These are phyloP conservation scores for Fonsecaea multimorphosa DNA, from an alignment of 2,329 filamentous ascomycete species.

Conservation along the genomic window DNA sequence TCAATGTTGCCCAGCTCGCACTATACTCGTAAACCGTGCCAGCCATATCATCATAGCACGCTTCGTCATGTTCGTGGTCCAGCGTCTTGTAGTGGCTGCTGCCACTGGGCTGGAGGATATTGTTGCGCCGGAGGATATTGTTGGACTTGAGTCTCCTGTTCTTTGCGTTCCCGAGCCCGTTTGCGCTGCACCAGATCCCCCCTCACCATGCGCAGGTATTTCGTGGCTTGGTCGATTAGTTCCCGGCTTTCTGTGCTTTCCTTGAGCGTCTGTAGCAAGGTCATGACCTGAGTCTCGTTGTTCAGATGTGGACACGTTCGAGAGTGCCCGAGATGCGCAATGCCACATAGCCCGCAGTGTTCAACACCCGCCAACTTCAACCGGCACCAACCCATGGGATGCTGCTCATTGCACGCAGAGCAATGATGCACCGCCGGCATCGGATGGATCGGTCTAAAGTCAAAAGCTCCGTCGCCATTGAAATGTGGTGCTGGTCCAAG, in stretches of 20 bases:
- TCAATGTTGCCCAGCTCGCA: not conserved
- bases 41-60: not conserved
- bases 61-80: not conserved
- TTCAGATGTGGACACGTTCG: conserved; percentile 67
- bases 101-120: not conserved
- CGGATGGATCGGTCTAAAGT: conserved; percentile 28
- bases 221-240: conserved; percentile 60
- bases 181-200: conserved; percentile 61
- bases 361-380: conserved; percentile 66
- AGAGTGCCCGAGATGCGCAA: conserved; percentile 63
- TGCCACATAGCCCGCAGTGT: conserved; percentile 68
- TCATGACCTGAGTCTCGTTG: conserved; percentile 66
- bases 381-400: conserved; percentile 65
- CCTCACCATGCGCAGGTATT: conserved; percentile 64
- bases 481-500: conserved; percentile 39
- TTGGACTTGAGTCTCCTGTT: conserved; percentile 22
- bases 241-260: conserved; percentile 62
- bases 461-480: conserved; percentile 31
- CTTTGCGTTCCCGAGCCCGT: conserved; percentile 44
- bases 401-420: conserved; percentile 60
- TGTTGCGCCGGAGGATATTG: not conserved
- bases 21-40: not conserved
- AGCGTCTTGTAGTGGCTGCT: not conserved
- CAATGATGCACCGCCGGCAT: conserved; percentile 50
- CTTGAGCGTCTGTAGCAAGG: conserved; percentile 69